Percentiles rank a stretch among this genome's conserved stretches.
Evolutionary conservation across 2,329 filamentous ascomycete species (phyloP).

Genomic region (Fusarium secorum): DNA sequence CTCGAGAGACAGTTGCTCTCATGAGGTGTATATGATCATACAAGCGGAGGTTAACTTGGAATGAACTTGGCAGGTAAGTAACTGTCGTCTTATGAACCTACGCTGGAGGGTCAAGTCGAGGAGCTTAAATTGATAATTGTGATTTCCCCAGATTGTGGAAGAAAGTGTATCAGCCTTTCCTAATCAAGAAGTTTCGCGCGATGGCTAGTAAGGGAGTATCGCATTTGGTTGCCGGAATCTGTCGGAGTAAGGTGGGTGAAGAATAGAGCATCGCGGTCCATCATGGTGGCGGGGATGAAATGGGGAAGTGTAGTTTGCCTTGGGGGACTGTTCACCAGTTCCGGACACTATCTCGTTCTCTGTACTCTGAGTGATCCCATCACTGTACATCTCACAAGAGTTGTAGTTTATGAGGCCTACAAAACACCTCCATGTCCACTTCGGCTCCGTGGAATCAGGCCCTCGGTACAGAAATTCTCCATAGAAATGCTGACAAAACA

Average conservation of each 20-base stretch:
- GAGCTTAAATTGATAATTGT: not conserved
- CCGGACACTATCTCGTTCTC: not conserved
- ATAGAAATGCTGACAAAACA: not conserved
- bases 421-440: not conserved
- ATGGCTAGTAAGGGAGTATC: not conserved
- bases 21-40: not conserved
- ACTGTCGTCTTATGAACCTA: not conserved
- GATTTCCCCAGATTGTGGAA: not conserved
- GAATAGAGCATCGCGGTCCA: not conserved
- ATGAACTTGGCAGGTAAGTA: not conserved
- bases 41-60: not conserved
- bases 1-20: not conserved
- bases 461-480: not conserved
- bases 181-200: not conserved
- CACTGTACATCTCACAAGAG: not conserved
- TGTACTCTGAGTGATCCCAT: no score
- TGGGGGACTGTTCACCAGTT: not conserved
- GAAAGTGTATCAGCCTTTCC: not conserved
- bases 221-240: conserved; percentile 4
- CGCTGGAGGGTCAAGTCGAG: not conserved
- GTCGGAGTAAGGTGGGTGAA: not conserved
- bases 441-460: conserved; percentile 9
- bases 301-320: not conserved
- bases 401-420: not conserved
- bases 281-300: conserved; percentile 20